Evolutionary conservation across 805 yeast genomes (phyloP).

Genomic region (Starmera caribaea): DNA sequence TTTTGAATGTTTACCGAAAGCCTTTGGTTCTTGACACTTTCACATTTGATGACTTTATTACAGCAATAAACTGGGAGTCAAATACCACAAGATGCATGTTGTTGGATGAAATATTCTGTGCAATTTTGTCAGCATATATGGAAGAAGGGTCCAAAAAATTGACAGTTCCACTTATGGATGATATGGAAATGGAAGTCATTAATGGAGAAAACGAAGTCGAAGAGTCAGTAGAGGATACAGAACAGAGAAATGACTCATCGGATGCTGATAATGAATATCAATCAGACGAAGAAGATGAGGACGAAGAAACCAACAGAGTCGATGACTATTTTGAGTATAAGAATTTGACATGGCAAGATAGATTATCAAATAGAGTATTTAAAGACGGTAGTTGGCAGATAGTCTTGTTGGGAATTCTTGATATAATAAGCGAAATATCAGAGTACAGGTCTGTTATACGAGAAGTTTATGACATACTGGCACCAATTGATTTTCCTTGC

Average conservation of each 20-base stretch:
- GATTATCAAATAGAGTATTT: conserved; percentile 64
- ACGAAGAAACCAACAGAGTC: conserved; percentile 16
- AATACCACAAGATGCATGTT: conserved; percentile 40
- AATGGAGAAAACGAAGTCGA: conserved; percentile 1
- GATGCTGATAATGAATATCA: conserved; percentile 6
- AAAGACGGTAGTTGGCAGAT: conserved; percentile 83
- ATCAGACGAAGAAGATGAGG: conserved; percentile 13
- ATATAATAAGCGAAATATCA: conserved; percentile 47
- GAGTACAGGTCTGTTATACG: conserved; percentile 40
- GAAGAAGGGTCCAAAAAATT: conserved; percentile 30
- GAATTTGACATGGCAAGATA: conserved; percentile 65
- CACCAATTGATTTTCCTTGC: conserved; percentile 45
- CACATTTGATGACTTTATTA: conserved; percentile 70
- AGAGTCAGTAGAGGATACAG: conserved; percentile 13
- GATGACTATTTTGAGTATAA: conserved; percentile 41
- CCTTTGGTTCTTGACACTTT: conserved; percentile 61
- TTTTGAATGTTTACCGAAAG: conserved; percentile 58
- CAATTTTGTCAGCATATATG: conserved; percentile 47
- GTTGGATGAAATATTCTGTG: conserved; percentile 61
- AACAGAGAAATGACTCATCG: conserved; percentile 3
- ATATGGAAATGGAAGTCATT: conserved; percentile 4
- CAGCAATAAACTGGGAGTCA: conserved; percentile 34
- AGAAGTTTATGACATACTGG: conserved; percentile 40
- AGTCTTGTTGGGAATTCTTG: conserved; percentile 63
- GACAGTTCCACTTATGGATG: conserved; percentile 19